Evolutionary conservation across 768 basidiomycete genomes (phyloP).

Genomic region (Dioszegia hungarica): DNA sequence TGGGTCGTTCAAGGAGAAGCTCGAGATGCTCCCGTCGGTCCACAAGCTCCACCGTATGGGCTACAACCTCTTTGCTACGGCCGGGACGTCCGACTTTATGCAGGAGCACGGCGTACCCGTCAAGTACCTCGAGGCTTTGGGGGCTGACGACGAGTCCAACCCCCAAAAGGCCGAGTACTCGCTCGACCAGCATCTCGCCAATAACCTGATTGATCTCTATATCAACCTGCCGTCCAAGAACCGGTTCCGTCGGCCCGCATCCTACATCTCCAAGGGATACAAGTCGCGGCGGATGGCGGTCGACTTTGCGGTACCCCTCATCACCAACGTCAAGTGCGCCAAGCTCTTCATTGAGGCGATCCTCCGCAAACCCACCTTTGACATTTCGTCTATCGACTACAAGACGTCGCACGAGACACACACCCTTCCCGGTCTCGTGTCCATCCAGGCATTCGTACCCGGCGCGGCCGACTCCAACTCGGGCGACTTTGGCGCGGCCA

Average conservation of each 20-base stretch:
- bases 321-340: constrained; percentile 98
- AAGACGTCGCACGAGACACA: constrained; percentile 90
- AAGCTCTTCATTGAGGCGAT: constrained; percentile 88
- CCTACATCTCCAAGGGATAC: constrained; percentile 95
- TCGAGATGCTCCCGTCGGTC: constrained; percentile 89
- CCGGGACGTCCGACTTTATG: constrained; percentile 95
- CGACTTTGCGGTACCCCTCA: constrained; percentile 93
- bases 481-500: constrained; percentile 62
- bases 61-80: constrained; percentile 93
- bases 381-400: constrained; percentile 83
- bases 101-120: constrained; percentile 92
- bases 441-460: constrained; percentile 81
- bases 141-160: constrained; percentile 58
- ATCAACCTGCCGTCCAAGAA: constrained; percentile 99
- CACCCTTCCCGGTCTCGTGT: constrained; percentile 85
- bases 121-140: constrained; percentile 91
- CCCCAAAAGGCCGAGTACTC: constrained; percentile 96
- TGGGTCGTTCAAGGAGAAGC: constrained; percentile 94
- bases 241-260: constrained; percentile 91
- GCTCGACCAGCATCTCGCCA: constrained; percentile 82
- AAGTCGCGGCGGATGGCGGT: constrained; percentile 97
- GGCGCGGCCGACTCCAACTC: constrained; percentile 57
- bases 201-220: constrained; percentile 97
- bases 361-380: constrained; percentile 69
- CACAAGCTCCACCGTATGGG: constrained; percentile 91